A percentile compares a stretch with the other conserved stretches of the same genome.
phyloP scores from a whole-genome alignment of 1,284 basidiomycete species.

The Marasmius tenuissimus region DNA sequence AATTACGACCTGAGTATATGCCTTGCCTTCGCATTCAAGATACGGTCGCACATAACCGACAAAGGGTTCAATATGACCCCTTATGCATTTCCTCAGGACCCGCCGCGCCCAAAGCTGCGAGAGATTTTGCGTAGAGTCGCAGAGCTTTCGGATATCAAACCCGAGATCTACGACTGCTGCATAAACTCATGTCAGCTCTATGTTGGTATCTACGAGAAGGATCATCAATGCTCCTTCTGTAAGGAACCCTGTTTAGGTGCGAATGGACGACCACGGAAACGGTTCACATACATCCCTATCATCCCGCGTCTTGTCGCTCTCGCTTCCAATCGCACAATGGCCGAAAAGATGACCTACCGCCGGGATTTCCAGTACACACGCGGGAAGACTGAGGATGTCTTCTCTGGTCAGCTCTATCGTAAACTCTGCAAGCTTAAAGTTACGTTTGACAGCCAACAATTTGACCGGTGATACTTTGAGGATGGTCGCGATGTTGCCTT shows the following conservation, averaged over 20 bases:
- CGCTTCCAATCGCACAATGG: not conserved
- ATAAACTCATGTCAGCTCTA: not conserved
- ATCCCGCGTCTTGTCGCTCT: not conserved
- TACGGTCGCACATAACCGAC: not conserved
- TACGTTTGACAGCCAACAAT: not conserved
- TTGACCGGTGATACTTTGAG: constrained; percentile 3
- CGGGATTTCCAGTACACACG: not conserved
- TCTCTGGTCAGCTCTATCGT: constrained; percentile 10
- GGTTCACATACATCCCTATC: not conserved
- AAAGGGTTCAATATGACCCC: not conserved
- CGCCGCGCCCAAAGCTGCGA: not conserved
- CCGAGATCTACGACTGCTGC: not conserved
- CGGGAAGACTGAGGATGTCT: not conserved
- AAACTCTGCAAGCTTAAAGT: constrained; percentile 2
- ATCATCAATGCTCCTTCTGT: not conserved
- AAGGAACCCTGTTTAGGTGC: not conserved
- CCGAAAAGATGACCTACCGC: constrained; percentile 6
- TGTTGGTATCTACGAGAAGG: not conserved
- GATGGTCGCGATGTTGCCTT: constrained; percentile 19
- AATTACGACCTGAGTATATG: not conserved
- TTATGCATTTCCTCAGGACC: not conserved
- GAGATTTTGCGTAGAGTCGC: not conserved
- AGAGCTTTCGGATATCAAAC: not conserved
- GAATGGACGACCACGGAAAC: not conserved
- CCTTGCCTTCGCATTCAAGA: not conserved